Conservation (phyloP, 164 flowering plant species). For the Vitis rupestris region DNA sequence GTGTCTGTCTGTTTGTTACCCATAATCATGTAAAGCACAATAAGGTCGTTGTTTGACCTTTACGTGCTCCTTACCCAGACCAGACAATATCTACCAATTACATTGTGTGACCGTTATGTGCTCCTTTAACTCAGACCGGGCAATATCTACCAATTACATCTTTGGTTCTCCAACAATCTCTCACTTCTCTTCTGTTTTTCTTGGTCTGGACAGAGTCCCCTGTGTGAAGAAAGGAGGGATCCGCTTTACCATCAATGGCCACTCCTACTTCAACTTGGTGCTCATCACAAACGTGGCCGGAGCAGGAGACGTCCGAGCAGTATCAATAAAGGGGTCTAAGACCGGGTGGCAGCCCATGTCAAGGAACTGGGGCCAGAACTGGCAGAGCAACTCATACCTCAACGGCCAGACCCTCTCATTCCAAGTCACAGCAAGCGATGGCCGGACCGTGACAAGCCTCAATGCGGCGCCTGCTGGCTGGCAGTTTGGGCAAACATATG, state of each 20-base stretch:
- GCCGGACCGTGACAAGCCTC: constrained; percentile 40
- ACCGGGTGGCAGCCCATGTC: constrained; percentile 54
- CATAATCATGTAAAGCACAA: no score
- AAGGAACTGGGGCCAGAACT: constrained; percentile 54
- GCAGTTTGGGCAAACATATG: constrained; percentile 51
- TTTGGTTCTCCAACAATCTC: no score
- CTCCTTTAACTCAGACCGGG: no score
- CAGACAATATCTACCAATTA: no score
- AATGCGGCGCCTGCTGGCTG: constrained; percentile 31
- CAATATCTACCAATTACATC: no score
- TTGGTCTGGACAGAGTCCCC: constrained; percentile 32
- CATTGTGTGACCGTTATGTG: no score
- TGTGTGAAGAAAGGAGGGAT: constrained; percentile 52
- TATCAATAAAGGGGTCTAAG: constrained; percentile 48
- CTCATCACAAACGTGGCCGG: constrained; percentile 46
- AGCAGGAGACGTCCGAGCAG: constrained; percentile 47
- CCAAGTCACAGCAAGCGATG: constrained; percentile 51
- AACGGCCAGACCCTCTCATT: constrained; percentile 53
- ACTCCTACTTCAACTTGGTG: constrained; percentile 53
- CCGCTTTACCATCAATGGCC: constrained; percentile 49
- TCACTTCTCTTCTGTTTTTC: background rate
- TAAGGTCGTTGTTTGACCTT: no score
- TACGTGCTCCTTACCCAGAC: no score
- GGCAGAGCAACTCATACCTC: constrained; percentile 49
- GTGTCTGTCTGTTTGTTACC: no score